A percentile compares a stretch with the other conserved stretches of the same genome.
These are phyloP conservation scores for Phytopythium mirpurense DNA, from an alignment of 352 stramenopile genomes.

Conservation along the genomic window DNA sequence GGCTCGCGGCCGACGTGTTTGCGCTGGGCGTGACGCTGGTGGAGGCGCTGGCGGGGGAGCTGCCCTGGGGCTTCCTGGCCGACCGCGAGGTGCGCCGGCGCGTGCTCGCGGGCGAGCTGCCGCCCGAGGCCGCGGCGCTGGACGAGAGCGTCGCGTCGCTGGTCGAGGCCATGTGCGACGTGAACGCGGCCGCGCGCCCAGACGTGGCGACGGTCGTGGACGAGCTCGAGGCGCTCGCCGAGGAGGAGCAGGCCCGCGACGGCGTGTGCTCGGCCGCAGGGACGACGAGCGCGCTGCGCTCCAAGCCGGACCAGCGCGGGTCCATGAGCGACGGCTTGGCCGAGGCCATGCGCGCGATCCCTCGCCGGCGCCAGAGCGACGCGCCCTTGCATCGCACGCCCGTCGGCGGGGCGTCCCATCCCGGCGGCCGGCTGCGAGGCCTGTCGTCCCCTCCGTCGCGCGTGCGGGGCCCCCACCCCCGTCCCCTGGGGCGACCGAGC, in stretches of 20 bases:
- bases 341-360: constrained; percentile 2
- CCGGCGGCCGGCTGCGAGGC: neutral
- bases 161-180: constrained; percentile 49
- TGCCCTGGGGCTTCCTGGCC: constrained; percentile 53
- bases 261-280: constrained; percentile 6
- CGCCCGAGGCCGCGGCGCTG: constrained; percentile 15
- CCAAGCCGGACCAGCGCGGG: neutral
- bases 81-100: constrained; percentile 36
- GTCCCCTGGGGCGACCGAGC: neutral
- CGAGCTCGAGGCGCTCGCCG: constrained; percentile 34
- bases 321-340: constrained; percentile 4
- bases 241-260: constrained; percentile 40
- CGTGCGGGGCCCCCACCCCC: neutral
- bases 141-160: constrained; percentile 42
- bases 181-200: constrained; percentile 34
- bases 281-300: neutral
- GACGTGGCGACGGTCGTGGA: constrained; percentile 41
- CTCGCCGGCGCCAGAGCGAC: constrained; percentile 4
- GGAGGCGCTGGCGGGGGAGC: constrained; percentile 48
- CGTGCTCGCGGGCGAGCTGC: constrained; percentile 37
- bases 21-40: constrained; percentile 61
- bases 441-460: constrained; percentile 1
- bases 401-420: neutral
- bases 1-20: constrained; percentile 51
- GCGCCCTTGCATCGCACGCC: neutral